Conservation (phyloP, 257 asterid species). For the Parsonsia alboflavescens region DNA sequence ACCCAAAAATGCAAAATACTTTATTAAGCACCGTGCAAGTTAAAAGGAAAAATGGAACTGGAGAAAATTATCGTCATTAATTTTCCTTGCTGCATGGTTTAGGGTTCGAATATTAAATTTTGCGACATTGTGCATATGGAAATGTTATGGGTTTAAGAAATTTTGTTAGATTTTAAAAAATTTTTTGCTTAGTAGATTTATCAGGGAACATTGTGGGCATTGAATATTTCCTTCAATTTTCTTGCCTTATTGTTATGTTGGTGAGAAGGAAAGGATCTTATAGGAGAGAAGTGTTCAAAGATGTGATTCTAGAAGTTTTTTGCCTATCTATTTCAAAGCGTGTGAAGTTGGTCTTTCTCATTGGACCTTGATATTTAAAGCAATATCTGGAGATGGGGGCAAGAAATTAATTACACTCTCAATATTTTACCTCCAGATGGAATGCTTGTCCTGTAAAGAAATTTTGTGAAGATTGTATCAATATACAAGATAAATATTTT, state of each 20-base stretch:
- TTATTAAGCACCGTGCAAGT: not conserved
- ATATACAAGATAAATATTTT: too few relatives aligned
- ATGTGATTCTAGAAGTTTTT: not conserved
- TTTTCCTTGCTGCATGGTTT: not conserved
- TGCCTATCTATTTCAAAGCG: not conserved
- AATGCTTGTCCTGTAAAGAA: not conserved
- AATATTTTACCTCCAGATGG: not conserved
- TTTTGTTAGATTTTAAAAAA: too few relatives aligned
- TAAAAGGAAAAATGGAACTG: not conserved
- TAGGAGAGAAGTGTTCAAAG: not conserved
- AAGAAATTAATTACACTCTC: not conserved
- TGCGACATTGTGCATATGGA: not conserved
- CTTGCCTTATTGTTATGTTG: not conserved
- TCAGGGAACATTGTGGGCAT: not conserved
- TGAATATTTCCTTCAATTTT: not conserved
- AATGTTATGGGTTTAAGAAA: not conserved
- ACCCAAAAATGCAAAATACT: not conserved
- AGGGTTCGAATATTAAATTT: not conserved
- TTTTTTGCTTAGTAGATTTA: not conserved
- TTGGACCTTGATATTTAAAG: not conserved
- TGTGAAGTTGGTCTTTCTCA: not conserved
- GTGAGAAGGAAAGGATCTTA: not conserved
- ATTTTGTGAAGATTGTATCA: too few relatives aligned
- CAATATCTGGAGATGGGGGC: not conserved
- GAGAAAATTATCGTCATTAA: not conserved